A percentile compares a stretch with the other conserved stretches of the same genome.
phyloP scores from a whole-genome alignment of 2,329 filamentous ascomycete species.

The Calonectria fujianensis region DNA sequence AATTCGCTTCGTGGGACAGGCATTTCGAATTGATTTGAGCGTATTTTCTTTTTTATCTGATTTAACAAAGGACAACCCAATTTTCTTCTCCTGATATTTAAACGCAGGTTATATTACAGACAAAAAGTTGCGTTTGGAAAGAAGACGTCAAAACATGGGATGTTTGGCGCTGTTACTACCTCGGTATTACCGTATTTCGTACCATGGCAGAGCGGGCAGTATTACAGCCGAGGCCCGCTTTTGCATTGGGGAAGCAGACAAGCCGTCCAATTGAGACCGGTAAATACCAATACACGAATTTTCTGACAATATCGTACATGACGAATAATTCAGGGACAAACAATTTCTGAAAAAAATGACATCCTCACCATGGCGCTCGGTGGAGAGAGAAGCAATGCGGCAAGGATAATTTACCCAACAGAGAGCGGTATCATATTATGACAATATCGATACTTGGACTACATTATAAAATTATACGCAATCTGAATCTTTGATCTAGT shows the following conservation, averaged over 20 bases:
- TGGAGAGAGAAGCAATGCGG: too few relatives aligned
- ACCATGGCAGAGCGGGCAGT: background rate
- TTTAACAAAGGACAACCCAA: background rate
- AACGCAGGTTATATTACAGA: background rate
- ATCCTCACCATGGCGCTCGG: too few relatives aligned
- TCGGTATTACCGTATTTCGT: background rate
- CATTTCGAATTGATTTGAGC: background rate
- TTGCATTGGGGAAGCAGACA: background rate
- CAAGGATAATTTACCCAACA: too few relatives aligned
- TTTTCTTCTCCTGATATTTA: background rate
- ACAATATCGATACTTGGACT: too few relatives aligned
- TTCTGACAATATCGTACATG: background rate
- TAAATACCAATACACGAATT: background rate
- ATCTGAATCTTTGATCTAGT: too few relatives aligned
- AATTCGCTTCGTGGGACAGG: background rate
- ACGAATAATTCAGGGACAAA: background rate
- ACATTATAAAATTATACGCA: too few relatives aligned
- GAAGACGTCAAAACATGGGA: background rate
- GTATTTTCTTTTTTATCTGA: background rate
- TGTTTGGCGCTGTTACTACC: constrained; percentile 4
- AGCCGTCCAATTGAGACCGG: background rate
- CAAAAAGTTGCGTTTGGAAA: background rate
- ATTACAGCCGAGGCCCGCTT: constrained; percentile 11
- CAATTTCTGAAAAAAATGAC: too few relatives aligned
- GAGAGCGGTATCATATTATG: too few relatives aligned